Percentiles rank a stretch among this genome's conserved stretches.
phyloP scores from a whole-genome alignment of 2,329 filamentous ascomycete species.

The Diaporthe velutina region DNA sequence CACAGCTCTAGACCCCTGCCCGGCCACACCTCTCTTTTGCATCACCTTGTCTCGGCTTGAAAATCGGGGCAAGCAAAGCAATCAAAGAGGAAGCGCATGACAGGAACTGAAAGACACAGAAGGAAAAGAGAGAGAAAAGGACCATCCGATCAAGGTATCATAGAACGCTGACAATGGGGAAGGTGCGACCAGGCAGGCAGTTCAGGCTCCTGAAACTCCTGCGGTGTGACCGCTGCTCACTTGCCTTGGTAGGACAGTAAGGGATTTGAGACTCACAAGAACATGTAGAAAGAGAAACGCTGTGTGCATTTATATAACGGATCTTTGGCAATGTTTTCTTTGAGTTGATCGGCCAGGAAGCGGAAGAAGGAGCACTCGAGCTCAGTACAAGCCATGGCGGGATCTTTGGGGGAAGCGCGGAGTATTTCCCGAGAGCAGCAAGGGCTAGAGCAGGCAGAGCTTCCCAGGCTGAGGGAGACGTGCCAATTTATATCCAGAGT shows the following conservation, averaged over 20 bases:
- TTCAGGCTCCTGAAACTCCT: slow-evolving; percentile 17
- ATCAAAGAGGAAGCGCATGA: not conserved
- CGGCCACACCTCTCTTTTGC: not conserved
- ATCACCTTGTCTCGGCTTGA: not conserved
- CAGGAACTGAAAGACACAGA: too few relatives aligned
- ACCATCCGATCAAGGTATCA: not conserved
- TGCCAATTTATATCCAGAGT: not conserved
- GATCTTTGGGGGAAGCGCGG: not conserved
- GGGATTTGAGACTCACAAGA: not conserved
- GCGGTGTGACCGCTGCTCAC: not conserved
- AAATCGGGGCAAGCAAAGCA: not conserved
- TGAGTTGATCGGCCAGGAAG: not conserved
- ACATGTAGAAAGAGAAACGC: not conserved
- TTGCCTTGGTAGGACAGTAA: not conserved
- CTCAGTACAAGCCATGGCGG: not conserved
- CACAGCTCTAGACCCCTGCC: not conserved
- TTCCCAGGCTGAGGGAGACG: not conserved
- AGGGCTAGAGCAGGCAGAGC: not conserved
- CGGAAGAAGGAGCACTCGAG: not conserved
- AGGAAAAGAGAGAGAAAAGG: not conserved
- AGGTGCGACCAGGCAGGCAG: not conserved
- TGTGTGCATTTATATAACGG: not conserved
- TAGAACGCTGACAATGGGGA: not conserved
- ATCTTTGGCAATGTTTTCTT: not conserved
- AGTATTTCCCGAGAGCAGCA: not conserved